Evolutionary conservation across 805 yeast genomes (phyloP).

Genomic region (Lipomyces kockii): DNA sequence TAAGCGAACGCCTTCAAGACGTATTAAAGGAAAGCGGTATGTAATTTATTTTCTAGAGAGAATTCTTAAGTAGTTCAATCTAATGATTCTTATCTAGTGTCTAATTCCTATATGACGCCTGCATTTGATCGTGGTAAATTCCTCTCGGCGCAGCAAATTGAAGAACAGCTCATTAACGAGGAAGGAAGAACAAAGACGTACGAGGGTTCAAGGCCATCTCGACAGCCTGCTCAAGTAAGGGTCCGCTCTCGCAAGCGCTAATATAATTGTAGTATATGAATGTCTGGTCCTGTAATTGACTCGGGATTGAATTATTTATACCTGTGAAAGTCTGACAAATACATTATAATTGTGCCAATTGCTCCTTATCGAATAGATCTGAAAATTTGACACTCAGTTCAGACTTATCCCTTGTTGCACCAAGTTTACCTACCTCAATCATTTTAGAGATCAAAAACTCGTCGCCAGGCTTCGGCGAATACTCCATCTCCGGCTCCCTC

Average conservation of each 20-base stretch:
- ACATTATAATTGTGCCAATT: neutral
- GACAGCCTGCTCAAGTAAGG: neutral
- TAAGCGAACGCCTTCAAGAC: constrained; percentile 1
- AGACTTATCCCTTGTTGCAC: constrained; percentile 34
- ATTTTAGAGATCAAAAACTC: constrained; percentile 31
- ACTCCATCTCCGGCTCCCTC: constrained; percentile 44
- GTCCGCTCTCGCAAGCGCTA: neutral
- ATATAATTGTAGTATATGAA: neutral
- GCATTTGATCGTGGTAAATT: neutral
- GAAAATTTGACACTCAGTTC: constrained; percentile 13
- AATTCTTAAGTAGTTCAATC: neutral
- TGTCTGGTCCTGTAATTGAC: neutral
- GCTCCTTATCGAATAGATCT: neutral
- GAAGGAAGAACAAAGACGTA: neutral
- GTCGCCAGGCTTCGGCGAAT: constrained; percentile 34
- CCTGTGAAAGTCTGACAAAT: neutral
- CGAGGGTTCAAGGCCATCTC: neutral
- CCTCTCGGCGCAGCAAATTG: neutral
- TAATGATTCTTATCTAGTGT: neutral
- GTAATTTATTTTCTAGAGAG: neutral
- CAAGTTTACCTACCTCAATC: constrained; percentile 23
- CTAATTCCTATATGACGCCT: constrained; percentile 2
- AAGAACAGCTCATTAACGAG: neutral
- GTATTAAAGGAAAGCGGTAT: constrained; percentile 5
- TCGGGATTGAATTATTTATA: neutral